Base-by-base conservation (phyloP, 2,329 filamentous ascomycete genomes). In the Fusarium sp. region DNA sequence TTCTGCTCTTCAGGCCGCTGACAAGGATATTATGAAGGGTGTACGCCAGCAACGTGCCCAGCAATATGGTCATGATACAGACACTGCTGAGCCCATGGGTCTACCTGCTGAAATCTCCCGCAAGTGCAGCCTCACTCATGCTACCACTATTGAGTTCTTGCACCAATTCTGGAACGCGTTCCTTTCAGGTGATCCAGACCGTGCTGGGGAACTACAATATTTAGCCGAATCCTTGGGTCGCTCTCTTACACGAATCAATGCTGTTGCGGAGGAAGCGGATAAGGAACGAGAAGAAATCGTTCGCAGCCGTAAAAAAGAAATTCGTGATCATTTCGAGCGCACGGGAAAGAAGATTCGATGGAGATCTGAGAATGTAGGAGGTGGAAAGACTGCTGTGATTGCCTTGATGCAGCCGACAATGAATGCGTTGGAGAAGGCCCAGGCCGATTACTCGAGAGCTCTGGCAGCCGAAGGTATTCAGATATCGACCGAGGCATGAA, bases 111-210 rank as follows among this genome's bases (percentile, higher is more conserved):
- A 87, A 3, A 82, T 92, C 22, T 83, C 87, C 6, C 84, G 90
- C 45, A 87, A 87, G 58, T 90, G 88, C 71, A 82, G 81, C 43
- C 80, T 89, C 58, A 97, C 95, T 1, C 94, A 98, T 78, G 94
- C 94, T 56, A 99, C 96, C 0, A 97, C 94, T 0, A 91, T 93
- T 40, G 96, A 99, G 77, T 99, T 98, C 76, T 84, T 99, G n/a
- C 93, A 95, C 74, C 97, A 98, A 79, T 99, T 99, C 83, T 99
- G 95, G 95, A 87, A 89, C 34, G 90, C 94, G 0, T 99, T 97
- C 76, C 86, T 97, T 27, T 98, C 94, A 0, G 95, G 94, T 16
- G 93, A 98, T 76, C 83, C 92, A 2, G 91, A 93, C 64, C 90
- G 93, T 34, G 93, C 93, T 1, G 86, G 86, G 44, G 95, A 99